Base-by-base conservation (phyloP, 805 yeast species). In the Starmerella roubikii region DNA sequence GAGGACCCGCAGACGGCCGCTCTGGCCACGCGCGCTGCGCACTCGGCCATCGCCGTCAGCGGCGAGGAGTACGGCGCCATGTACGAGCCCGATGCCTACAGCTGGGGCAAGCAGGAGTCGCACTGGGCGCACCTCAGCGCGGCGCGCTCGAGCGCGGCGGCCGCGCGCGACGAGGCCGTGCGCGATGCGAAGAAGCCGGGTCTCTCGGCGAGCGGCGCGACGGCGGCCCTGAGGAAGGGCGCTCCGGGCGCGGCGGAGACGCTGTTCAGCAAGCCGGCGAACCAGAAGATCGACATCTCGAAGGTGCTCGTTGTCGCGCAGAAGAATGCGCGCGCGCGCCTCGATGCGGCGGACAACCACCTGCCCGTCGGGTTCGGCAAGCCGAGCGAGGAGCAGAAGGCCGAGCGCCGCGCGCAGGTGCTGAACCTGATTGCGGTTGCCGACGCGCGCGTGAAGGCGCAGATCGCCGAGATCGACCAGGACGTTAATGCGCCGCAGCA, bases 401-500 rank as follows among this genome's bases (percentile, higher is more conserved):
- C 40, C 30, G 41, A 40, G 45, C 54, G 51, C 32, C 51, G 54
- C 39, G 47, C 49, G 49, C 49, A 49, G 41, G 54, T 50, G 19
- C 39, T 52, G 29, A 39, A 45, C 20, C 47, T 52, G 13, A 50
- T 49, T 32, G 38, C 51, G 27, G 41, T 52, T 31, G 55, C 55
- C 17, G 53, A 49, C 44, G 49, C 42, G 42, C 49, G 51, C 29
- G 55, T 50, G 21, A 50, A 45, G 54, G 46, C 47, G 36, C 53
- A 45, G 39, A 49, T 69, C 40, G 55, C 58, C 24, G 56, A 55
- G 25, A 60, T 69, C 39, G 69, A 68, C 47, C 59, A 61, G 44
- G 44, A 55, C 54, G 49, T 66, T 55, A 56, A 64, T 47, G 57
- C 65, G 50, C 48, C 68, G 55, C 35, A 15, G 23, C 57, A 59